Percentiles rank a stretch among this genome's conserved stretches.
These are phyloP conservation scores for Ambrosia hybrid DNA, from an alignment of 140 eudicot species.

Conservation along the genomic window DNA sequence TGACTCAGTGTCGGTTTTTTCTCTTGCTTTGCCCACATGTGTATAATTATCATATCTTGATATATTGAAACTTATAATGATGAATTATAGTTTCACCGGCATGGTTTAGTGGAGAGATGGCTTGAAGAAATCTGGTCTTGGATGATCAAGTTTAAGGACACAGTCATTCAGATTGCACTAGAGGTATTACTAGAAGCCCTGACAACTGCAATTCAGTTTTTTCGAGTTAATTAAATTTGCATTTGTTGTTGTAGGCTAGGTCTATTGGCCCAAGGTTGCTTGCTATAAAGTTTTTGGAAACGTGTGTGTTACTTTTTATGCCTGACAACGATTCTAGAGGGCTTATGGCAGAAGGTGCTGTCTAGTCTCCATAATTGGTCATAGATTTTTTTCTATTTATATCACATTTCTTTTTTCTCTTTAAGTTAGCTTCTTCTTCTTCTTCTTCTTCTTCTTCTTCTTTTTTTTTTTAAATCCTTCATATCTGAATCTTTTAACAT, in stretches of 20 bases:
- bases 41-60: not conserved
- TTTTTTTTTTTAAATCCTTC: not conserved
- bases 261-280: slow-evolving; percentile 73
- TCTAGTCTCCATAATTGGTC: not conserved
- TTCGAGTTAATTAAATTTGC: slow-evolving; percentile 23
- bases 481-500: slow-evolving; percentile 2
- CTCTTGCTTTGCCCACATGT: not conserved
- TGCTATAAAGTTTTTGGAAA: slow-evolving; percentile 84
- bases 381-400: too few relatives aligned
- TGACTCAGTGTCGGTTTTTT: not conserved
- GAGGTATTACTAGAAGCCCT: too few relatives aligned
- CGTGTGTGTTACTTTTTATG: slow-evolving; percentile 53
- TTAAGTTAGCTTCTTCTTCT: too few relatives aligned
- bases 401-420: too few relatives aligned
- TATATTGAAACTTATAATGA: slow-evolving; percentile 16
- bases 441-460: not conserved
- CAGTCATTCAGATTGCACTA: too few relatives aligned
- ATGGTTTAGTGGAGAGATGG: slow-evolving; percentile 90
- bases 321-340: slow-evolving; percentile 71
- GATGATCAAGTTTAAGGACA: slow-evolving; percentile 79
- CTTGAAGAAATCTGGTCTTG: slow-evolving; percentile 82
- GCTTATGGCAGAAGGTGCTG: slow-evolving; percentile 56
- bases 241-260: slow-evolving; percentile 52
- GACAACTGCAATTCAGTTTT: too few relatives aligned
- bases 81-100: slow-evolving; percentile 70